phyloP scores from a whole-genome alignment of 1,284 basidiomycete species.

The Porphyrellus sp. region DNA sequence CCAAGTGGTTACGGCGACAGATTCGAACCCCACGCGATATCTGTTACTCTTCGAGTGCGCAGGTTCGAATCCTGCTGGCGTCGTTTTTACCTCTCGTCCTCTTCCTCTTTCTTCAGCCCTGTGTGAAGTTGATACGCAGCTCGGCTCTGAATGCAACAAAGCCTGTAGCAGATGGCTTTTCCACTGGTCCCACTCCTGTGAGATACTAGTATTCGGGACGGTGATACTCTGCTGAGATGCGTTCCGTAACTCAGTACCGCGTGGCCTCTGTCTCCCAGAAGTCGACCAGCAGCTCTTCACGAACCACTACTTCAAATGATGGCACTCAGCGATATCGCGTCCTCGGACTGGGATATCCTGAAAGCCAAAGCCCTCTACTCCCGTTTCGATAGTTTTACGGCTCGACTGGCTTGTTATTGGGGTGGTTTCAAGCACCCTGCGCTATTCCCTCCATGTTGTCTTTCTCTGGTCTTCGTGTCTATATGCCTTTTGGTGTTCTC shows the following conservation, averaged over 20 bases:
- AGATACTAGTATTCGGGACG: no score
- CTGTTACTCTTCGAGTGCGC: slow-evolving; percentile 44
- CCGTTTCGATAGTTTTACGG: neutral
- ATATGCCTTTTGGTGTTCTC: slow-evolving; percentile 5
- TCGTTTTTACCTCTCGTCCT: slow-evolving; percentile 17
- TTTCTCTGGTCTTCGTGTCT: slow-evolving; percentile 9
- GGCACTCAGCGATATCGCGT: neutral
- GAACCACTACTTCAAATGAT: slow-evolving; percentile 8
- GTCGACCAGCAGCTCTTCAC: neutral
- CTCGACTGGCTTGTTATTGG: neutral
- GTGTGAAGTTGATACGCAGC: no score
- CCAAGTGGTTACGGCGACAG: slow-evolving; percentile 60
- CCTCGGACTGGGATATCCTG: slow-evolving; percentile 11
- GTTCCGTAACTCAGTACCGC: no score
- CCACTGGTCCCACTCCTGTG: no score
- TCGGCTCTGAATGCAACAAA: no score
- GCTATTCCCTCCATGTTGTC: slow-evolving; percentile 4
- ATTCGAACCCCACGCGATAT: slow-evolving; percentile 45
- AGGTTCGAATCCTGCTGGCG: slow-evolving; percentile 42
- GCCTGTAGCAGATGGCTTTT: no score
- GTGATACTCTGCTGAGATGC: neutral
- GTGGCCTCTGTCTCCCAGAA: no score
- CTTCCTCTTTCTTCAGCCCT: no score
- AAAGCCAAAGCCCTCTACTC: neutral
- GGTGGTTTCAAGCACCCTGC: neutral